Evolutionary conservation across 768 basidiomycete species (phyloP), one percentile per base, ranked within the genome.

Genomic region (Suillus decipiens): DNA sequence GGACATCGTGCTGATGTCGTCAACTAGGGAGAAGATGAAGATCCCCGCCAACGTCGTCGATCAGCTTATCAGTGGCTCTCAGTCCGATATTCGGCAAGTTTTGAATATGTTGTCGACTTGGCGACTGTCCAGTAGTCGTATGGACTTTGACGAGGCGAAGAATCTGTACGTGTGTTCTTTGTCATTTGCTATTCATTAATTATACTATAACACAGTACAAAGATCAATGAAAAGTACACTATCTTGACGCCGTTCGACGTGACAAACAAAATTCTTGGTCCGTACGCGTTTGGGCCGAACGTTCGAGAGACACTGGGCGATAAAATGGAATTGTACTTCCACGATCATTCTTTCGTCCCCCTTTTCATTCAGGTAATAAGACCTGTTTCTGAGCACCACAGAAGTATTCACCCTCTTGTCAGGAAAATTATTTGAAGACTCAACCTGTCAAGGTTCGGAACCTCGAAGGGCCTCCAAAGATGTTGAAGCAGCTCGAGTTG

Each of bases 91-190:
- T 63, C 91, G 97, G 3, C 96, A 96, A 73, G 93, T 99, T 22
- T 78, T 99, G 64, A 99, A 98, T 74, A 98, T 99, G 95, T 80
- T 99, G 14, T 96, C 97, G 5, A 99, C 96, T 0, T 99, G 95
- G 93, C 95, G 89, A 70, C 76, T 98, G n/a, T 90, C 90, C 10
- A 89, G 80, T 65, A 75, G 82, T 61, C 81, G 85, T 2, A 93
- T 99, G 89, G 83, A 88, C 67, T 99, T 93, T 72, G 96, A 99
- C 67, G 88, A 97, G 69, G 86, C 95, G 61, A 97, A 98, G 74
- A 75, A 81, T n/a, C 79, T 99, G 96, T 98, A 70, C 61, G 92
- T 82, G 11, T 2, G 37, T 3, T 64, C 36, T 41, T 45, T 22
- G 10, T 17, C 1, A 42, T 10, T 5, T 28, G 50, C n/a, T 17